Conservation (phyloP, 2,329 filamentous ascomycete genomes). For the Chrysosporium keratinophilum region DNA sequence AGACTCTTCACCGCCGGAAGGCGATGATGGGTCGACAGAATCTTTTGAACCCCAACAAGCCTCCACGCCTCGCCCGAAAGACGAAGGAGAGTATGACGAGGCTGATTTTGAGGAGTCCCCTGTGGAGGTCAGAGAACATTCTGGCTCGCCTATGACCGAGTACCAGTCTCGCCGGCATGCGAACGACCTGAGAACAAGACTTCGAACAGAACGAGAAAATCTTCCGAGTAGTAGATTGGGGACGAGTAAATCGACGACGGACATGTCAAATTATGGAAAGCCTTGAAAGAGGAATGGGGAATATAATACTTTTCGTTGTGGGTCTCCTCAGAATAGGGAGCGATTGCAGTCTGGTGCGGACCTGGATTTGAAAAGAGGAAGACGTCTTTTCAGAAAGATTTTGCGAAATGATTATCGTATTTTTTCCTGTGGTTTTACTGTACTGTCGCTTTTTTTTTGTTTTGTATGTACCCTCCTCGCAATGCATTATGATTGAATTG, state of each 20-base stretch:
- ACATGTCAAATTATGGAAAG: neutral
- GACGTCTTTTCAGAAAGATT: too few relatives aligned
- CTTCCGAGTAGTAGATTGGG: neutral
- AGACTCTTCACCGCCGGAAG: neutral
- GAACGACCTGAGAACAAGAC: neutral
- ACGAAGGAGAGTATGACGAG: constrained; percentile 11
- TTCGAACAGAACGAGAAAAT: neutral
- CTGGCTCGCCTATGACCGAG: neutral
- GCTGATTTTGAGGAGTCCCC: neutral
- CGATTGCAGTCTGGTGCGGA: too few relatives aligned
- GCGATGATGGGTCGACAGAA: neutral
- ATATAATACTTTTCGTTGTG: too few relatives aligned
- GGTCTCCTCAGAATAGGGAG: too few relatives aligned
- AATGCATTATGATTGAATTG: too few relatives aligned
- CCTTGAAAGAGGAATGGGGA: neutral
- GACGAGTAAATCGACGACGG: neutral
- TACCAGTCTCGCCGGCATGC: neutral
- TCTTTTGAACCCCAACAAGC: neutral
- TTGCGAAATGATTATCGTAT: too few relatives aligned
- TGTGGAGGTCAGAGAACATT: neutral
- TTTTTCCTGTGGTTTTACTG: too few relatives aligned
- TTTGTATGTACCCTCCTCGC: too few relatives aligned
- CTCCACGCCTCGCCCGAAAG: constrained; percentile 1
- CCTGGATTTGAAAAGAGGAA: too few relatives aligned
- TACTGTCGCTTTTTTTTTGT: too few relatives aligned